These are phyloP conservation scores for Aspergillus sp. DNA, from an alignment of 2,329 filamentous ascomycete genomes.

Conservation along the genomic window DNA sequence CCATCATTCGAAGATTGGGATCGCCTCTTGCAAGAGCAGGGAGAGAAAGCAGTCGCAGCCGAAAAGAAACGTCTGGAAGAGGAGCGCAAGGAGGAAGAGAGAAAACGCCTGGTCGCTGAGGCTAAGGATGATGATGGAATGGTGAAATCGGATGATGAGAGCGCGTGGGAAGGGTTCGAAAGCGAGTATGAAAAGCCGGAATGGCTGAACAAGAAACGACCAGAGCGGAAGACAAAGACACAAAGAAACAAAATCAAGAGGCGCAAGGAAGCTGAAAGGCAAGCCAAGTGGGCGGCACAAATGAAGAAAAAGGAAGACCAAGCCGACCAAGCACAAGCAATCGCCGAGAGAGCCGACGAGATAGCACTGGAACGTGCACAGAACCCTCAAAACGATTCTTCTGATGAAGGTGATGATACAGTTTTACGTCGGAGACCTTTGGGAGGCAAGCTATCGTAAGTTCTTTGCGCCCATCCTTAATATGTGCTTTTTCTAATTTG, in stretches of 20 bases:
- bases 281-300: conserved; percentile 68
- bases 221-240: conserved; percentile 76
- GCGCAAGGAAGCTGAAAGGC: conserved; percentile 79
- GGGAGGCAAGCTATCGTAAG: conserved; percentile 55
- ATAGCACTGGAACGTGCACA: conserved; percentile 45
- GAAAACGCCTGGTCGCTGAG: conserved; percentile 65
- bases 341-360: conserved; percentile 50
- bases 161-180: conserved; percentile 84
- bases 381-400: conserved; percentile 31
- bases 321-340: conserved; percentile 64
- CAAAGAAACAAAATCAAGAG: conserved; percentile 86
- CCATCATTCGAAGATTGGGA: conserved; percentile 84
- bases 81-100: conserved; percentile 62
- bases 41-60: conserved; percentile 70
- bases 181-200: conserved; percentile 70
- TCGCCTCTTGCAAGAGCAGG: conserved; percentile 66
- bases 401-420: conserved; percentile 56
- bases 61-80: conserved; percentile 70
- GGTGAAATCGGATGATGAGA: conserved; percentile 77
- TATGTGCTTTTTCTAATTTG: conserved; percentile 13
- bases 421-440: conserved; percentile 67
- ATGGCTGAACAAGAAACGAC: conserved; percentile 65
- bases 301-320: conserved; percentile 71
- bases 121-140: conserved; percentile 72
- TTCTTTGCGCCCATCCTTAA: conserved; percentile 4